Base-by-base conservation (phyloP, 1,284 basidiomycete genomes). In the Rhodotorula sp. region DNA sequence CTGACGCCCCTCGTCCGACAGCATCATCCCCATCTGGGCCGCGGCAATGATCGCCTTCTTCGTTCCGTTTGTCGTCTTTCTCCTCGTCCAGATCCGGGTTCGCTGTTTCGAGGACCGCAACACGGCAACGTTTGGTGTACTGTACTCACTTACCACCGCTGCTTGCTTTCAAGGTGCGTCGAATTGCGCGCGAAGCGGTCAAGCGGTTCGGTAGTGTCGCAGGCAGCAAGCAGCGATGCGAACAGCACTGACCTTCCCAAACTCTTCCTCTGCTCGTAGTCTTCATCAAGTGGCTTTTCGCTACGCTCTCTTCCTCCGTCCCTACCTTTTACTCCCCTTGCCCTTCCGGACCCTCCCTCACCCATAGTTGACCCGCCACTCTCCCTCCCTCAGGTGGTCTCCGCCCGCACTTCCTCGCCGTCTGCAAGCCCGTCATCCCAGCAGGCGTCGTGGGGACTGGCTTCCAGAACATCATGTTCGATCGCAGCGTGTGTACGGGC, bases 361-460 rank as follows among this genome's bases (percentile, higher is more conserved):
- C 13, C n/a, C 54, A 56, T 44, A 17, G 19, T 17, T 44, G 39
- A 44, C 39, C 39, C 11, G 36, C 39, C 7, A 4, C 19, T 44
- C 39, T 44, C 39, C 39, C 39, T 44, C 39, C 13, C 39, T 15
- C 53, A 54, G 53, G 68, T 19, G 68, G 60, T n/a, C 56, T 68
- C 10, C 56, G 62, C 9, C 84, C 85, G n/a, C 83, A 85, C 72
- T 85, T 85, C 77, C 80, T 96, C 78, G 88, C 87, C 68, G 82
- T 90, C 30, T 95, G 93, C 84, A 94, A 92, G 81, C 93, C 93
- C 11, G 92, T 92, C 17, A 82, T 92, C 63, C 90, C 90, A 63
- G 91, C 90, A 79, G 84, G 82, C 64, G 92, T 92, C 19, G 78
- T 85, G 70, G 68, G 68, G 2, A 34, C 22, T 22, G 68, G 68